Evolutionary conservation across 2,329 filamentous ascomycete species (phyloP).

Genomic region (Colletotrichum sp.): DNA sequence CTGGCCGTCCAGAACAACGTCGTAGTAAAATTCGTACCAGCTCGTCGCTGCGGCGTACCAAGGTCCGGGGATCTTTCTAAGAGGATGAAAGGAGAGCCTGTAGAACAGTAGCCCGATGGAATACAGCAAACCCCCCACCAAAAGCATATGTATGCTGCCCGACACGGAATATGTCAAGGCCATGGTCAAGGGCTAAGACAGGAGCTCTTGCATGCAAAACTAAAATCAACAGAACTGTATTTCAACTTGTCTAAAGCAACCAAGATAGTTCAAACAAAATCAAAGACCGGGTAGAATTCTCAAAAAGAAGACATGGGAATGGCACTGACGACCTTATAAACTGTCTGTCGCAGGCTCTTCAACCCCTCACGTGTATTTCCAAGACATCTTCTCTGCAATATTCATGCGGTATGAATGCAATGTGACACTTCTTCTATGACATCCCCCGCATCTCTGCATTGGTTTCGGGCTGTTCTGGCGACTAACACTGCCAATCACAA

Average conservation of each 20-base stretch:
- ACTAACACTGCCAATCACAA: background rate
- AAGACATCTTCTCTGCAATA: background rate
- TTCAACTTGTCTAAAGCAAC: background rate
- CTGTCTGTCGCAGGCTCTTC: background rate
- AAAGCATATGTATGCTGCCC: background rate
- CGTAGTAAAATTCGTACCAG: conserved; percentile 30
- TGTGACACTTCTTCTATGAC: background rate
- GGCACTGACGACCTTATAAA: background rate
- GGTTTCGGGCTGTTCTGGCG: background rate
- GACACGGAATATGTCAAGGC: background rate
- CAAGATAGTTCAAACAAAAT: background rate
- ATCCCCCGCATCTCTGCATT: background rate
- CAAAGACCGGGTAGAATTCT: background rate
- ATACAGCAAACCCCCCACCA: background rate
- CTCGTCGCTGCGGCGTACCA: conserved; percentile 28
- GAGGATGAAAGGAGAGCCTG: conserved; percentile 31
- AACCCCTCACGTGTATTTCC: background rate
- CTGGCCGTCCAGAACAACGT: background rate
- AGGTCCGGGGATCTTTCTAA: conserved; percentile 32
- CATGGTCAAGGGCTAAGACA: background rate
- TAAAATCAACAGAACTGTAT: rapidly evolving
- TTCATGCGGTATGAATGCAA: background rate
- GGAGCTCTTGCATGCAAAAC: background rate
- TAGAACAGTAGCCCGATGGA: conserved; percentile 19
- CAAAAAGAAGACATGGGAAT: background rate